Percentiles rank a stretch among this genome's conserved stretches.
Evolutionary conservation across 1,284 basidiomycete genomes (phyloP).

Genomic region (Ustilago cynodontis): DNA sequence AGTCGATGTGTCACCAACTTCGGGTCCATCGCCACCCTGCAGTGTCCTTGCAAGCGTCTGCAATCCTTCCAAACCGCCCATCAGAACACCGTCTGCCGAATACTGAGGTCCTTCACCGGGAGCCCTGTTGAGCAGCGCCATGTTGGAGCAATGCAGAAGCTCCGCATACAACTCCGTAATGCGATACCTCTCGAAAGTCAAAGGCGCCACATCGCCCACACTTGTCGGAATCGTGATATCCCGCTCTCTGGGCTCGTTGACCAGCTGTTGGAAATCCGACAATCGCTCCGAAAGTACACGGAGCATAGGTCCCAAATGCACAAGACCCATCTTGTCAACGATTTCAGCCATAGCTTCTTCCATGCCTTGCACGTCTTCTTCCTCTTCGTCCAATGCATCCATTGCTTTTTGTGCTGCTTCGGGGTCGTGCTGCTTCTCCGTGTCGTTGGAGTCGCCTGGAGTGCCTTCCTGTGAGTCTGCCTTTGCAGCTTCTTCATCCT

Average conservation of each 20-base stretch:
- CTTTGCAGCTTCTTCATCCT: constrained; percentile 68
- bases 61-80: constrained; percentile 69
- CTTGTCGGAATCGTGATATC: constrained; percentile 72
- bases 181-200: constrained; percentile 96
- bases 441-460: constrained; percentile 4
- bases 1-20: constrained; percentile 32
- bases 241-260: constrained; percentile 80
- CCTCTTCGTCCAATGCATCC: constrained; percentile 57
- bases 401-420: constrained; percentile 75
- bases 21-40: constrained; percentile 60
- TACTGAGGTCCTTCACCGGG: constrained; percentile 66
- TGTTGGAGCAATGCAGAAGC: constrained; percentile 96
- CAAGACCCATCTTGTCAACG: constrained; percentile 90
- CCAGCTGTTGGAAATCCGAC: constrained; percentile 79
- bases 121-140: constrained; percentile 89
- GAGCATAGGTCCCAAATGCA: constrained; percentile 88
- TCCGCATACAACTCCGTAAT: constrained; percentile 98
- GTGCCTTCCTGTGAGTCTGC: constrained; percentile 12
- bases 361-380: constrained; percentile 72
- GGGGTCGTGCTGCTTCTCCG: constrained; percentile 32
- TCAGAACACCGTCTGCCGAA: constrained; percentile 59
- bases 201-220: constrained; percentile 75
- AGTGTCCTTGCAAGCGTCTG: constrained; percentile 64
- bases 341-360: constrained; percentile 87
- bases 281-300: constrained; percentile 82